A percentile compares a stretch with the other conserved stretches of the same genome.
These are phyloP conservation scores for Plasmodium malariae DNA, from an alignment of 169 alveolate genomes.

Conservation along the genomic window DNA sequence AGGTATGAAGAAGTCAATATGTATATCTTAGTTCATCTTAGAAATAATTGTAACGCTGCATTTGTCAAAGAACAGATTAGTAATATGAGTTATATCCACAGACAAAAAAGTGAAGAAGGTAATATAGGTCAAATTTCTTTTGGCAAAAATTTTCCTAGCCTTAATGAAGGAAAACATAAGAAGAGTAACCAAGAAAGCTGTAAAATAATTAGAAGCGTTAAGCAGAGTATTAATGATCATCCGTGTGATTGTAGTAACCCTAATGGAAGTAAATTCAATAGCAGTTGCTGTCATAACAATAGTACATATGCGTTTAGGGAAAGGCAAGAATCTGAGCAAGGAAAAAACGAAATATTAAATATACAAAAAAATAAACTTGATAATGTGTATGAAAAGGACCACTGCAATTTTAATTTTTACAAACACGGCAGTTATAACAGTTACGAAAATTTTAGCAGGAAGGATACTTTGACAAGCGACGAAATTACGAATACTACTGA, in stretches of 20 bases:
- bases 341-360: background rate
- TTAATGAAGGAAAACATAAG: background rate
- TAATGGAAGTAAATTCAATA: constrained; percentile 9
- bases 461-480: constrained; percentile 46
- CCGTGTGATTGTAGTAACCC: background rate
- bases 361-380: background rate
- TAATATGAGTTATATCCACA: constrained; percentile 52
- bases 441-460: constrained; percentile 28
- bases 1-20: constrained; percentile 82
- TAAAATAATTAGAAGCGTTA: no score
- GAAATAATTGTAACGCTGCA: constrained; percentile 56
- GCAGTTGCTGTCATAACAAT: no score
- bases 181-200: constrained; percentile 9
- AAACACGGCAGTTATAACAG: constrained; percentile 17
- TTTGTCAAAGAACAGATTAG: constrained; percentile 57
- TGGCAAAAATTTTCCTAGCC: background rate
- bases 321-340: background rate
- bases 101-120: constrained; percentile 31
- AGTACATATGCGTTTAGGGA: no score
- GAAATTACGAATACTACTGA: constrained; percentile 1
- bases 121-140: no score
- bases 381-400: constrained; percentile 11
- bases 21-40: constrained; percentile 82
- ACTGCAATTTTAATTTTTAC: constrained; percentile 5
- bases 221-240: background rate